Conservation (phyloP, 371 early-diverging fungal species). For the Mucor mucedo region DNA sequence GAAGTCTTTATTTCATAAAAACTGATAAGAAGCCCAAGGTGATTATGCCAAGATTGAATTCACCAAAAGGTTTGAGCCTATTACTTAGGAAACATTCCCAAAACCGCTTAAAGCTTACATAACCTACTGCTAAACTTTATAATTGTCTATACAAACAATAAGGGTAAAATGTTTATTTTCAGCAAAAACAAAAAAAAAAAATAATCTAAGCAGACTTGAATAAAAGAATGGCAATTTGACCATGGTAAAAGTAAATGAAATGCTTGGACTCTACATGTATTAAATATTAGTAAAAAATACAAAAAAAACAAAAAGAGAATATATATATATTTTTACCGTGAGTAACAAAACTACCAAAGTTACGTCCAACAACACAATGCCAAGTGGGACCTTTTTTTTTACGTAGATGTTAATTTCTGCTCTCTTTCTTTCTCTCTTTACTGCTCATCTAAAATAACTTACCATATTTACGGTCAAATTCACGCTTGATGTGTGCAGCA, state of each 20-base stretch:
- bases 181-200: constrained; percentile 1
- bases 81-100: too few relatives aligned
- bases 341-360: constrained; percentile 98
- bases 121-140: too few relatives aligned
- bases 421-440: not conserved
- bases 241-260: constrained; percentile 98
- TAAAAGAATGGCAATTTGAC: constrained; percentile 93
- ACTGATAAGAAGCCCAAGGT: too few relatives aligned
- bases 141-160: too few relatives aligned
- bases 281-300: not conserved
- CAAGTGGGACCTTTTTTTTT: constrained; percentile 78
- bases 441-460: constrained; percentile 13
- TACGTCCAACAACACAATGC: constrained; percentile 98
- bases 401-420: not conserved
- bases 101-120: too few relatives aligned
- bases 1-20: too few relatives aligned
- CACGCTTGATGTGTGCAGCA: constrained; percentile 95
- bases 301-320: not conserved
- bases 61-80: too few relatives aligned
- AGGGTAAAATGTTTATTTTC: too few relatives aligned
- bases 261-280: constrained; percentile 78
- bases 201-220: constrained; percentile 84
- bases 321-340: constrained; percentile 71
- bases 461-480: constrained; percentile 96
- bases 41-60: too few relatives aligned